Conservation (phyloP, 2,329 filamentous ascomycete species). For the Pestalotiopsis sp. region DNA sequence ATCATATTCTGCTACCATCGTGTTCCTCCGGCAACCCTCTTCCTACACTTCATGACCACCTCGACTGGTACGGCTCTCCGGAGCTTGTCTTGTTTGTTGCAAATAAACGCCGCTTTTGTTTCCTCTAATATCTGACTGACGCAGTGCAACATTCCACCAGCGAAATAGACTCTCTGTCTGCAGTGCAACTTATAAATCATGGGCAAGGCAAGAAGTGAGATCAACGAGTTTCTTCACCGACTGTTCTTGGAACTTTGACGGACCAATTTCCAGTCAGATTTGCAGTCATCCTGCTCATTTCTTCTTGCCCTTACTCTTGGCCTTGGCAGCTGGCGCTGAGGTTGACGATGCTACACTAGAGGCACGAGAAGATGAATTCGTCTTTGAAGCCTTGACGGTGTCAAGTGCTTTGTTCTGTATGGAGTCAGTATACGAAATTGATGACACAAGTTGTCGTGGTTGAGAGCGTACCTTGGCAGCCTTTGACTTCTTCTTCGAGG, state of each 20-base stretch:
- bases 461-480: slow-evolving; percentile 73
- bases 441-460: background rate
- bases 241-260: background rate
- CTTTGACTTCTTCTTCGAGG: slow-evolving; percentile 95
- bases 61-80: background rate
- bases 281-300: slow-evolving; percentile 38
- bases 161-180: background rate
- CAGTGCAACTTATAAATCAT: background rate
- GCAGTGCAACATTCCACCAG: background rate
- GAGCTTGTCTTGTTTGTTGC: background rate
- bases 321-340: slow-evolving; percentile 50
- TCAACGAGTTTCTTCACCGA: no score
- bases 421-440: slow-evolving; percentile 19
- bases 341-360: slow-evolving; percentile 83
- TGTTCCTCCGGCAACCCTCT: background rate
- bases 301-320: slow-evolving; percentile 55
- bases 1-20: background rate
- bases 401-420: slow-evolving; percentile 90
- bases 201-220: background rate
- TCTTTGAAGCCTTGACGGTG: slow-evolving; percentile 81
- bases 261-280: background rate
- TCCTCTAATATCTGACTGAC: background rate
- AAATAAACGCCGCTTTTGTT: slow-evolving; percentile 11
- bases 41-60: background rate
- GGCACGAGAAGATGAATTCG: slow-evolving; percentile 79